phyloP scores from a whole-genome alignment of 179 eudicot species.

The Amaranthus tricolor region DNA sequence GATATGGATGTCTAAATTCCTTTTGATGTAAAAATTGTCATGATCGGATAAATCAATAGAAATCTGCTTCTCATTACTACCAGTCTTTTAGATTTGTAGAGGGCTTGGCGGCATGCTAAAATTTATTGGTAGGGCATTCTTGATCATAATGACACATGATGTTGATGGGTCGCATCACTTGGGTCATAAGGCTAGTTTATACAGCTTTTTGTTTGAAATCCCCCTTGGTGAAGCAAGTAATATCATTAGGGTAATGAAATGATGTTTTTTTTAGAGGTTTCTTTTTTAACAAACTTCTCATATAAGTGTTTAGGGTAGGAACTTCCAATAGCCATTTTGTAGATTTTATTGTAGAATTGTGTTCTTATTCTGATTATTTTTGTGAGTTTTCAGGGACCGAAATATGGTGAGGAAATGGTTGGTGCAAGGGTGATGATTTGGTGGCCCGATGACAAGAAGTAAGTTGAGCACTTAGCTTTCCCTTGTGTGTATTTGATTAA shows the following conservation, averaged over 20 bases:
- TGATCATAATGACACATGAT: background rate
- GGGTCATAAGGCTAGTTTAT: background rate
- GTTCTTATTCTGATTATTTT: background rate
- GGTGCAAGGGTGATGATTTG: conserved; percentile 65
- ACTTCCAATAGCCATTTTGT: background rate
- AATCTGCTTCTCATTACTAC: background rate
- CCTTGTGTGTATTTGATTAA: background rate
- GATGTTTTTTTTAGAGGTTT: background rate
- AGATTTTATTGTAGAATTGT: background rate
- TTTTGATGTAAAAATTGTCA: background rate
- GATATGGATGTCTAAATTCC: background rate
- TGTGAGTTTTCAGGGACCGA: conserved; percentile 45
- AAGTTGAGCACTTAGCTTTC: conserved; percentile 29
- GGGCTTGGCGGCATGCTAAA: background rate
- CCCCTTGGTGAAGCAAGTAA: too few relatives aligned
- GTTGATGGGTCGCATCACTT: background rate
- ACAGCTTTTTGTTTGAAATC: background rate
- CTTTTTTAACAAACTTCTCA: background rate
- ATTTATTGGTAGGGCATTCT: background rate
- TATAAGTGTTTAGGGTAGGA: background rate
- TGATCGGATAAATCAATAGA: background rate
- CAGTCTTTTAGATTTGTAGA: background rate
- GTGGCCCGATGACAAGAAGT: conserved; percentile 82
- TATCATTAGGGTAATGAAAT: background rate
- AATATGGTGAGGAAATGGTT: conserved; percentile 46